Evolutionary conservation across 108 stramenopile species (phyloP), one percentile per base, ranked within the genome.

Genomic region (Pseudonitzschia delicatissima): DNA sequence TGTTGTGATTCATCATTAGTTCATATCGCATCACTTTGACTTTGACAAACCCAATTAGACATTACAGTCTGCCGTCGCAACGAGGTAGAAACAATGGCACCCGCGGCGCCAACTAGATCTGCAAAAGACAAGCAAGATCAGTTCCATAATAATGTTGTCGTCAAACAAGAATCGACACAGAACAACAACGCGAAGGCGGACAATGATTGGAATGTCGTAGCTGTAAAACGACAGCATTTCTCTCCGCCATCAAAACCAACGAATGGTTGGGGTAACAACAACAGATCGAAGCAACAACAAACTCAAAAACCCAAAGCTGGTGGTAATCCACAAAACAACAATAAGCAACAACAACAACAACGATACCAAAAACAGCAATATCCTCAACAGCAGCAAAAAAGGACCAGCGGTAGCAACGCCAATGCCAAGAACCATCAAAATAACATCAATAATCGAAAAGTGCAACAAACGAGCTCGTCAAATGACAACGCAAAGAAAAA

Each of bases 281-380:
- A 42, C 11, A 42, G 40, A 15, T 42, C 13, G 32, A 55, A 31
- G 32, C 53, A 33, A 5, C 53, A 55, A 17, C 29, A 57, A 36
- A 55, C 26, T 28, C 67, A 68, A 66, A 31, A 66, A 5, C 2
- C 57, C 25, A 68, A 58, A 25, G 31, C 21, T 2, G 7, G 4
- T 11, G 15, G 32, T 18, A 51, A 31, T 13, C 15, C 17, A 18
- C 35, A 21, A 13, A n/a, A 27, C 7, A 18, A 40, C 32, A 26
- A 12, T 35, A 45, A 45, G 32, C 15, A 55, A 33, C 29, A 55
- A 33, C 15, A 17, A 55, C 53, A 55, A 12, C 29, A 33, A n/a
- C 31, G 27, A 55, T 13, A 55, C n/a, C 53, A 33, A 33, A n/a
- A 33, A 55, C 31, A 55, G 3, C 29, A 33, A 42, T 39, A 35